Evolutionary conservation across 495 filamentous ascomycete genomes (phyloP).

Genomic region (Penicillium paradoxum): DNA sequence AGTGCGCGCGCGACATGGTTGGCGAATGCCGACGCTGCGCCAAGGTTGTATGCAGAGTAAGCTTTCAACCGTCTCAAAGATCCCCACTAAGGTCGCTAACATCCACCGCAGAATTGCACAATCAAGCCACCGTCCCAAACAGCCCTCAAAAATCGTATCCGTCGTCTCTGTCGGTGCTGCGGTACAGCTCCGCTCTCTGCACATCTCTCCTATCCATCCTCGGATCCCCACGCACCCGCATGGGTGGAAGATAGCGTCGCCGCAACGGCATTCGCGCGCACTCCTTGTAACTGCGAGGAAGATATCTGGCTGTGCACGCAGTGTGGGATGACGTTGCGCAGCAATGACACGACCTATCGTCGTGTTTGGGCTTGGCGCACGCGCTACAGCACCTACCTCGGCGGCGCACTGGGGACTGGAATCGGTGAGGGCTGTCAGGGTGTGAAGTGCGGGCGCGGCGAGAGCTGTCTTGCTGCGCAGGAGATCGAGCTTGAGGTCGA

Average conservation of each 20-base stretch:
- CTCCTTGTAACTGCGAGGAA: slow-evolving; percentile 64
- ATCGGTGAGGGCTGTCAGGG: slow-evolving; percentile 85
- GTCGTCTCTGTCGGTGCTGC: slow-evolving; percentile 73
- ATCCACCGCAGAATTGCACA: slow-evolving; percentile 66
- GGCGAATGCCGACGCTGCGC: slow-evolving; percentile 73
- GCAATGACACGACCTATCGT: slow-evolving; percentile 67
- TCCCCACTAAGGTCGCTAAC: background rate
- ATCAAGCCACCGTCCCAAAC: slow-evolving; percentile 64
- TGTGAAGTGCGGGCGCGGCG: slow-evolving; percentile 72
- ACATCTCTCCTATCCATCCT: slow-evolving; percentile 20
- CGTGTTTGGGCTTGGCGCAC: slow-evolving; percentile 86
- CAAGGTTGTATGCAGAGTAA: slow-evolving; percentile 71
- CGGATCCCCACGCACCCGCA: background rate
- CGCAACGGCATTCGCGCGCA: slow-evolving; percentile 44
- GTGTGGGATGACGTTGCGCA: slow-evolving; percentile 65
- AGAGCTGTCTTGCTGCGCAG: slow-evolving; percentile 61
- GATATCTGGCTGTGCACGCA: slow-evolving; percentile 75
- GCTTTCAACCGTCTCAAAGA: background rate
- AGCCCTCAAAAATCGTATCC: slow-evolving; percentile 62
- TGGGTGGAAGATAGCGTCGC: slow-evolving; percentile 3
- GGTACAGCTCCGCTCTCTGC: slow-evolving; percentile 55
- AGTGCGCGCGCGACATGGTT: slow-evolving; percentile 82
- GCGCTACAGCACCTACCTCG: slow-evolving; percentile 73
- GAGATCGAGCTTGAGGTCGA: slow-evolving; percentile 78
- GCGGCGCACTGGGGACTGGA: slow-evolving; percentile 70